phyloP scores from a whole-genome alignment of 768 basidiomycete species.

The Lactarius tabidus region DNA sequence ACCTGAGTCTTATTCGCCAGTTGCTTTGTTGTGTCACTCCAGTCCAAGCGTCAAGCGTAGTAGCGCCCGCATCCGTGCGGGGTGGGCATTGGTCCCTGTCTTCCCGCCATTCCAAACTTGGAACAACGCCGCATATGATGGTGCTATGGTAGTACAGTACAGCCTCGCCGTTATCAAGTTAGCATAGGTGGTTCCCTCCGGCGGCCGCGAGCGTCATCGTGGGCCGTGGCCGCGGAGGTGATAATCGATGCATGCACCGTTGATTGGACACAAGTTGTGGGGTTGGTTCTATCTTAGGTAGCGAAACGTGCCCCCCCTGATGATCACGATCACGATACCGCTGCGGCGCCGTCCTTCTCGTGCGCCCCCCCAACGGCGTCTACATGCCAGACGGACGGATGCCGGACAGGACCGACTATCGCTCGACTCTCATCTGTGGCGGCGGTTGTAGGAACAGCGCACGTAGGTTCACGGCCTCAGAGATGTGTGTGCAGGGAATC shows the following conservation, averaged over 20 bases:
- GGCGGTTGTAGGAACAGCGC: background rate
- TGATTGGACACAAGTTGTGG: background rate
- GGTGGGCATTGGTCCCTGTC: background rate
- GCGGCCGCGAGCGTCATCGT: background rate
- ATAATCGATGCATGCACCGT: background rate
- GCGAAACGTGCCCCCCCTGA: background rate
- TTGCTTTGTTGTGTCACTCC: background rate
- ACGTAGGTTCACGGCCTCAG: background rate
- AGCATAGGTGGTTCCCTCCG: background rate
- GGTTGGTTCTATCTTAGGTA: background rate
- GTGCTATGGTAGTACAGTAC: background rate
- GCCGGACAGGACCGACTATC: background rate
- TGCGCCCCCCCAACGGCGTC: background rate
- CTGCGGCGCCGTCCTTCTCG: background rate
- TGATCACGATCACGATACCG: conserved; percentile 8
- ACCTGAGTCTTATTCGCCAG: background rate
- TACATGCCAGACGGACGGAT: background rate
- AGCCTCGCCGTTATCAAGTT: too few species aligned
- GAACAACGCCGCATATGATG: background rate
- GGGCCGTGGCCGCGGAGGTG: background rate
- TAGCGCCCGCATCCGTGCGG: background rate
- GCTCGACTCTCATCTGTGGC: background rate
- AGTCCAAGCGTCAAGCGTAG: background rate
- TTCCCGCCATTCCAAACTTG: background rate
- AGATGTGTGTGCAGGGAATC: background rate